A percentile compares a stretch with the other conserved stretches of the same genome.
phyloP scores from a whole-genome alignment of 345 rosid genomes.

The Cardamine chenopodiifolia region DNA sequence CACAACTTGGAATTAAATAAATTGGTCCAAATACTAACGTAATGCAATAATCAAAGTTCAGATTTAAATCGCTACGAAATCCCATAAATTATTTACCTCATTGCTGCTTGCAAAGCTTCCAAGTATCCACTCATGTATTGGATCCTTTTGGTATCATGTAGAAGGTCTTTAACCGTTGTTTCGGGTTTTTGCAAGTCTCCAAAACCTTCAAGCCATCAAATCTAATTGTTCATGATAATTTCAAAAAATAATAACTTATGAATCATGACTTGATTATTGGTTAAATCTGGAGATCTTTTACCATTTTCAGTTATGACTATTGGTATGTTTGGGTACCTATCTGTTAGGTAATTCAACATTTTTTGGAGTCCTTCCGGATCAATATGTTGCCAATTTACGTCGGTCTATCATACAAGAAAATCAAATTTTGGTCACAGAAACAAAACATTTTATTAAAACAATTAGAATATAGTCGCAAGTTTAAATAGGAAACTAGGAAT shows the following conservation, averaged over 20 bases:
- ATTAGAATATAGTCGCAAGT: not conserved
- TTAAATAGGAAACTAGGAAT: not conserved
- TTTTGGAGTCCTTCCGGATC: conserved; percentile 55
- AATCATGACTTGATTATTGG: not conserved
- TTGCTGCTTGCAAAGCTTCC: conserved; percentile 49
- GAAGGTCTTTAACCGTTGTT: conserved; percentile 32
- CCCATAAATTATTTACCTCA: conserved; percentile 47
- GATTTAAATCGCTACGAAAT: not conserved
- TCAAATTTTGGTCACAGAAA: not conserved
- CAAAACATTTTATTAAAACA: not conserved
- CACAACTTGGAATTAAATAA: not conserved
- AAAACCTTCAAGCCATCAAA: conserved; percentile 42
- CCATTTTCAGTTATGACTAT: conserved; percentile 69
- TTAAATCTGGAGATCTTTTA: conserved; percentile 8
- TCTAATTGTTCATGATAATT: not conserved
- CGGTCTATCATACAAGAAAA: conserved; percentile 49
- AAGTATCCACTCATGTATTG: conserved; percentile 55
- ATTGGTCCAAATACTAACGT: not conserved
- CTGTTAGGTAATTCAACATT: conserved; percentile 47
- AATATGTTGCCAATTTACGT: conserved; percentile 50
- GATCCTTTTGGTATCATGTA: conserved; percentile 58
- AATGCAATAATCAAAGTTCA: not conserved
- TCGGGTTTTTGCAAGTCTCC: conserved; percentile 41
- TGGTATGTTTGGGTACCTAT: conserved; percentile 56
- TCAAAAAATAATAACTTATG: not conserved